Evolutionary conservation across 1,139 yeast species (phyloP), one percentile per base, ranked within the genome.

Genomic region (Hyphopichia buzzinii): DNA sequence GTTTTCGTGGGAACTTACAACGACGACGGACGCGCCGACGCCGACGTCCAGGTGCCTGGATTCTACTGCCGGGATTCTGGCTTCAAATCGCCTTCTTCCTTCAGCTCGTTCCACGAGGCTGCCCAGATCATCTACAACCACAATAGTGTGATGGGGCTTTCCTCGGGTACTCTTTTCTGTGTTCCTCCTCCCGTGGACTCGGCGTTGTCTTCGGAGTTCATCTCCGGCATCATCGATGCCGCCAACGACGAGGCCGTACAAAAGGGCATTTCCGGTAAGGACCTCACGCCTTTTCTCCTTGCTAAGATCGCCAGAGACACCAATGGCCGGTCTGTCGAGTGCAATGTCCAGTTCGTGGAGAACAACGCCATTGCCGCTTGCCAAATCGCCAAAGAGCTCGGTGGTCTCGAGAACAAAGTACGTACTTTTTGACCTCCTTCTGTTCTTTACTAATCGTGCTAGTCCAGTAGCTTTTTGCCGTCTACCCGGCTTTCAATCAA

Each of bases 31-130:
- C 38, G 59, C 17, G 33, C 40, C 5, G 39, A 42, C 2, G 6
- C 33, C 2, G 38, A 36, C 8, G 30, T 34, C 4, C 8, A 19
- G 23, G 52, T 67, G 17, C 96, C 96, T 0, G 96, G 96, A 0
- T 88, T 88, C 49, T 88, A 82, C 54, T 74, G 88, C 17, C 65
- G 88, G 34, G 86, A 84, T 46, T 84, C 95, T 1, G 92, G 94
- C 1, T 75, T 82, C 1, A 44, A 52, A 39, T 83, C 94, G 1
- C 95, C 95, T 0, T 84, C 79, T 55, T 67, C 72, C 23, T 82
- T 87, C 48, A 50, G 58, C 17, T 52, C 68, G 3, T 72, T 78
- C 35, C 46, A 45, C 2, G 75, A 77, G 17, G 89, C 90, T 0
- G 96, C 96, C 0, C 54, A 59, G 6, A 67, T 83, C 30, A 72